A percentile compares a stretch with the other conserved stretches of the same genome.
Conservation (phyloP, 148 eudicot species). For the Arbutus unedo region DNA sequence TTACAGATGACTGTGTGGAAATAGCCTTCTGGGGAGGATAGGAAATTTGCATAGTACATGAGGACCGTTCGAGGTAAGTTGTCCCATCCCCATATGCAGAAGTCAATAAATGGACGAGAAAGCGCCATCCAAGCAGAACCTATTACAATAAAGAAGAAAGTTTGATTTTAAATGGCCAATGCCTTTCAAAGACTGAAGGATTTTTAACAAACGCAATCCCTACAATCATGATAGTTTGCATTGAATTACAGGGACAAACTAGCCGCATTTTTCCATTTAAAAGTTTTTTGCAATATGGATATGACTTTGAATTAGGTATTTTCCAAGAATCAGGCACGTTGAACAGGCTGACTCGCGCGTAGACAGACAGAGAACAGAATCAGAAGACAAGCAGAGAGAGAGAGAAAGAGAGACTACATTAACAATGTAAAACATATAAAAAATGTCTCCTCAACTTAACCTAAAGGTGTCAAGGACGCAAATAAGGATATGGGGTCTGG, state of each 20-base stretch:
- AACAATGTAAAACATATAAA: not conserved
- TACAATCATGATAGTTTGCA: not conserved
- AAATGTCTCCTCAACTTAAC: not conserved
- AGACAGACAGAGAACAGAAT: not conserved
- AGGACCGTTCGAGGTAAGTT: constrained; percentile 54
- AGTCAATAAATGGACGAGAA: constrained; percentile 46
- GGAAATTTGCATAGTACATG: constrained; percentile 54
- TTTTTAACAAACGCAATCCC: not conserved
- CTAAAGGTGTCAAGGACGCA: not conserved
- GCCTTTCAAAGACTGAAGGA: not conserved
- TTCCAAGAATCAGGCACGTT: not conserved
- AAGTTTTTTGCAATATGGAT: not conserved
- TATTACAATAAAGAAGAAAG: constrained; percentile 8
- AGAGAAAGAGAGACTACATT: not conserved
- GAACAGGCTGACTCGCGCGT: not conserved
- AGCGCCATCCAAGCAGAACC: constrained; percentile 70
- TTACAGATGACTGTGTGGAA: constrained; percentile 58
- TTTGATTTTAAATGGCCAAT: not conserved
- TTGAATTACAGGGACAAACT: not conserved
- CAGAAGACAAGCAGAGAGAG: not conserved
- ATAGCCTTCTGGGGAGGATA: constrained; percentile 59
- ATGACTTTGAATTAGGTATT: not conserved
- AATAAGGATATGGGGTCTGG: not conserved
- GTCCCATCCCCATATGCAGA: constrained; percentile 59
- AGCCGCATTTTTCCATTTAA: not conserved